Evolutionary conservation across 2,329 filamentous ascomycete species (phyloP), one percentile per base, ranked within the genome.

Genomic region (Boeremia exigua): DNA sequence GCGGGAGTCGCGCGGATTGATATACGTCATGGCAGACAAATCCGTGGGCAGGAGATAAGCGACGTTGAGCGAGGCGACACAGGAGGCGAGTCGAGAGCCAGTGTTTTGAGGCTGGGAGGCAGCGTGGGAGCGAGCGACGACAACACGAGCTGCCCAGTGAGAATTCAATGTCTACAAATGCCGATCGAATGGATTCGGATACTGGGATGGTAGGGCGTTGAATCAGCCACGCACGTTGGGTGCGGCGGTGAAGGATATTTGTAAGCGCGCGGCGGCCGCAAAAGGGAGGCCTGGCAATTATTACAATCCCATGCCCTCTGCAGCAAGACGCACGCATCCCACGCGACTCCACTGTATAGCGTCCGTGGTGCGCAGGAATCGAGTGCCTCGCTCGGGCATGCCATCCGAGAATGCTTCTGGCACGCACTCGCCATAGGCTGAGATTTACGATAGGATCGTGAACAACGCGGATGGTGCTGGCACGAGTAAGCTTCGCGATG

Each of bases 1-100:
- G 30, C 48, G 34, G 27, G 39, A 38, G 33, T 58, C 29, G 12
- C 43, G 34, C 3, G 37, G 7, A 9, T 56, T 51, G 30, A 56
- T 37, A 27, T 56, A 56, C 10, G 53, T 56, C 53, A 56, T 56
- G 1, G 37, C n/a, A 17, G 12, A 32, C 1, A 23, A 50, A 42
- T 5, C 19, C 2, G 19, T 23, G 39, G 45, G 2, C 28, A 39
- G 12, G 40, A 23, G 8, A 37, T 4, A 9, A 36, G 36, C 40
- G 49, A 46, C 7, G 12, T 19, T 4, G 19, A 8, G 28, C 29
- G 28, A 17, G 6, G 15, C 15, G 9, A 6, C n/a, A 19, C 2
- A 4, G 36, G 36, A 14, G 12, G 6, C 4, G 28, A 8, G 14
- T 43, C 7, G 32, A 48, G 37, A 17, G 38, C 44, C 38, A 48